These are phyloP conservation scores for Cercis canadensis DNA, from an alignment of 306 rosid genomes.

Conservation along the genomic window DNA sequence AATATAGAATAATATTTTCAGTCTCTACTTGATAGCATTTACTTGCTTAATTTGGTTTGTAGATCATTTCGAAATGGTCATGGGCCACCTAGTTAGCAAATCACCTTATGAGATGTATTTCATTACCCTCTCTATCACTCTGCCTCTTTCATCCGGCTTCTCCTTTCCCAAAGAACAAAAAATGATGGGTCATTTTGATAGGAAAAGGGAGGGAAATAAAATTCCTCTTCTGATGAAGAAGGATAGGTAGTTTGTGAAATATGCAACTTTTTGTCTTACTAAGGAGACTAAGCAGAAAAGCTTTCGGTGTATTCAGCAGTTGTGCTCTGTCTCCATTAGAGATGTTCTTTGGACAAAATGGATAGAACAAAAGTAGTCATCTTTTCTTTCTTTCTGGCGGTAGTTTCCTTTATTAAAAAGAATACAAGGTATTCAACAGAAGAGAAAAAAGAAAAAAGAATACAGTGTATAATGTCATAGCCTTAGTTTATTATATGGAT, in stretches of 20 bases:
- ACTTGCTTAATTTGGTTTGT: conserved; percentile 26
- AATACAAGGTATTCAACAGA: neutral
- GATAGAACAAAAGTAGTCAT: neutral
- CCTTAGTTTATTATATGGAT: conserved; percentile 2
- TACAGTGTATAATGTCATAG: conserved; percentile 1
- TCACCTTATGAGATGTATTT: neutral
- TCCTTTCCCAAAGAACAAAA: neutral
- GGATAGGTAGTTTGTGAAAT: neutral
- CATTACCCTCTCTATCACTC: neutral
- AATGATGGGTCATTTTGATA: neutral
- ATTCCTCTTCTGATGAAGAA: neutral
- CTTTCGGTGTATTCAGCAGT: conserved; percentile 16
- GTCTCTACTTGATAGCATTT: neutral
- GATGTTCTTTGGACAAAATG: neutral
- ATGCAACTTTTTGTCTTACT: conserved; percentile 16
- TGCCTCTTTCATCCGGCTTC: neutral
- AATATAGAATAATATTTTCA: conserved; percentile 11
- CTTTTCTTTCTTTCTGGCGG: neutral
- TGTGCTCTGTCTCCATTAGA: neutral
- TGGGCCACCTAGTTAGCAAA: neutral
- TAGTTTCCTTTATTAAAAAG: conserved; percentile 11
- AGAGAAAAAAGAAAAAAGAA: neutral
- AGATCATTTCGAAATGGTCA: conserved; percentile 25
- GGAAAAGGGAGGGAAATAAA: conserved; percentile 5
- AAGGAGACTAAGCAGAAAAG: conserved; percentile 14